Evolutionary conservation across 202 grass and related monocot genomes (phyloP).

Genomic region (Elaeis oleifera): DNA sequence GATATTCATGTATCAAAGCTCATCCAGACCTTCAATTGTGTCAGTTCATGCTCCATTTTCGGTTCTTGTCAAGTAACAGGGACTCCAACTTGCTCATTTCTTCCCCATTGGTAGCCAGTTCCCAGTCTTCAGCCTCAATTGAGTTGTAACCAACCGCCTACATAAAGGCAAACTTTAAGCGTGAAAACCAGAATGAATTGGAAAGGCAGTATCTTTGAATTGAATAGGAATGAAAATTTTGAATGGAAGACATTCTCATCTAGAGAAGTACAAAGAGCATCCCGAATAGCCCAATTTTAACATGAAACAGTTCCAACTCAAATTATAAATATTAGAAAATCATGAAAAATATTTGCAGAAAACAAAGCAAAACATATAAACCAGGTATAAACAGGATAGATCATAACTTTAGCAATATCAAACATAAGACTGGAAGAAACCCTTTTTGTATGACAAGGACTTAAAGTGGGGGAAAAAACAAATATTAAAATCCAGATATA

Average conservation of each 20-base stretch:
- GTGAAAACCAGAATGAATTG: slow-evolving; percentile 24
- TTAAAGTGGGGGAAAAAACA: no score
- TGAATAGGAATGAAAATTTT: background rate
- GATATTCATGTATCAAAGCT: slow-evolving; percentile 2
- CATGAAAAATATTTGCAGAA: no score
- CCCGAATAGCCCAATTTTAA: no score
- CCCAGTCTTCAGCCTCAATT: slow-evolving; percentile 99
- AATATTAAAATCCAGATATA: no score
- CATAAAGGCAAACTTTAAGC: slow-evolving; percentile 12
- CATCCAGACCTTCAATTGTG: slow-evolving; percentile 77
- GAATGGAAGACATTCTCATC: background rate
- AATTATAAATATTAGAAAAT: no score
- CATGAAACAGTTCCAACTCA: no score
- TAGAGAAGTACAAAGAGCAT: no score
- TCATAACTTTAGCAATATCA: no score
- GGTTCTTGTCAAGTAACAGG: slow-evolving; percentile 94
- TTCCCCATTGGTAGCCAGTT: slow-evolving; percentile 86
- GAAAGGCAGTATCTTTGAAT: background rate
- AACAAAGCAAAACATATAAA: no score
- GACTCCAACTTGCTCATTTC: slow-evolving; percentile 99
- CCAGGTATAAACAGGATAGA: no score
- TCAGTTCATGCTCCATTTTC: slow-evolving; percentile 99
- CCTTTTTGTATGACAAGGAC: no score
- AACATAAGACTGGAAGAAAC: no score
- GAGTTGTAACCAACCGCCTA: slow-evolving; percentile 99